Percentiles rank a stretch among this genome's conserved stretches.
These are phyloP conservation scores for Cubamyces sp. DNA, from an alignment of 768 basidiomycete genomes.

Conservation along the genomic window DNA sequence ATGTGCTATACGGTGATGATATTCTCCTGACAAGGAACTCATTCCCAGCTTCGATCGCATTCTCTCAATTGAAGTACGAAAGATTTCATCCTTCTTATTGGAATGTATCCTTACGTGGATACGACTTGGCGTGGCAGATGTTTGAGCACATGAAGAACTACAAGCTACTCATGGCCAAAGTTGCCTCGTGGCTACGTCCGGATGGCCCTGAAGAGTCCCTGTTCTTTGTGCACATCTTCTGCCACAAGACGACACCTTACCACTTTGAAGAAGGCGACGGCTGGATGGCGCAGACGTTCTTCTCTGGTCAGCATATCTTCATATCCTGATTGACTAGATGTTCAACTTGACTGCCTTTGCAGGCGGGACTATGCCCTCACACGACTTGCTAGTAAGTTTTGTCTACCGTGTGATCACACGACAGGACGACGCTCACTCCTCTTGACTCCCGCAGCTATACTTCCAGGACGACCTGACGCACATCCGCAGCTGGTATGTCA, in stretches of 20 bases:
- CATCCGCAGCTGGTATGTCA: slow-evolving; percentile 61
- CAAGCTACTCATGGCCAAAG: slow-evolving; percentile 58
- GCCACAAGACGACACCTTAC: slow-evolving; percentile 63
- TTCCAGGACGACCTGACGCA: slow-evolving; percentile 68
- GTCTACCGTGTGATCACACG: background rate
- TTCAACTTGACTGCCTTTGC: background rate
- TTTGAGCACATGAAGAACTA: slow-evolving; percentile 84
- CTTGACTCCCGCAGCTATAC: slow-evolving; percentile 46
- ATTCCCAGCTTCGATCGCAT: slow-evolving; percentile 65
- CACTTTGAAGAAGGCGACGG: slow-evolving; percentile 71
- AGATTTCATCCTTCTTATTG: background rate
- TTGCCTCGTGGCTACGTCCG: slow-evolving; percentile 67
- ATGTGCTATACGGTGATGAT: background rate
- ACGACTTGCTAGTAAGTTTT: slow-evolving; percentile 55
- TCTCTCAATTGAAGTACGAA: slow-evolving; percentile 63
- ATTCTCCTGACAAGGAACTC: background rate
- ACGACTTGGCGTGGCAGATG: slow-evolving; percentile 46
- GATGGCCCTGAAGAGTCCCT: slow-evolving; percentile 45
- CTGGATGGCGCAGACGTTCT: slow-evolving; percentile 79
- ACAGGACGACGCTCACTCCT: background rate
- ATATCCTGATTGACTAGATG: background rate
- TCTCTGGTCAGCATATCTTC: slow-evolving; percentile 47
- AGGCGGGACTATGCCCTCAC: slow-evolving; percentile 77
- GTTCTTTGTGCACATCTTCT: slow-evolving; percentile 74
- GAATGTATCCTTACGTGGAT: background rate